Percentiles rank a stretch among this genome's conserved stretches.
phyloP scores from a whole-genome alignment of 768 basidiomycete genomes.

The Tulasnella sp. region DNA sequence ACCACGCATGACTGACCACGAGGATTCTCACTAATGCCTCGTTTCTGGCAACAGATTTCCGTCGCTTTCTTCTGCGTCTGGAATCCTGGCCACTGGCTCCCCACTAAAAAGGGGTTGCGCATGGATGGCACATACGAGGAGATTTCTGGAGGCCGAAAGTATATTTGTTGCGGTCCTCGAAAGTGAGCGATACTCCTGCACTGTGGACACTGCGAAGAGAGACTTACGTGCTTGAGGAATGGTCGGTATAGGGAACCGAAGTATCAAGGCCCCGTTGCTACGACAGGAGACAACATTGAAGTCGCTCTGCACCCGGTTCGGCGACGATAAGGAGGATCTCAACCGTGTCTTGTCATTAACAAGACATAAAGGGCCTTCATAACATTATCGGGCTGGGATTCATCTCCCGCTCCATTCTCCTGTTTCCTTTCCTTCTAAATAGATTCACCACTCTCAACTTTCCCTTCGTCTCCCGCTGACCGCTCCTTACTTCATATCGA shows the following conservation, averaged over 20 bases:
- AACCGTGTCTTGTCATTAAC: background rate
- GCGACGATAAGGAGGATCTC: background rate
- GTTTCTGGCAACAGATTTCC: constrained; percentile 7
- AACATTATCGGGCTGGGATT: background rate
- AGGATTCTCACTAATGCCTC: background rate
- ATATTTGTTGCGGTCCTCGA: background rate
- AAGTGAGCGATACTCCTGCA: background rate
- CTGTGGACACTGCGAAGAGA: background rate
- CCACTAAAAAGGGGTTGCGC: constrained; percentile 27
- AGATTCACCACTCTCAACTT: background rate
- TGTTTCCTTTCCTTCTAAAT: background rate
- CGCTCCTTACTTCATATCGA: background rate
- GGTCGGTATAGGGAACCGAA: background rate
- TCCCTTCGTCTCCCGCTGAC: background rate
- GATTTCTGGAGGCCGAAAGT: background rate
- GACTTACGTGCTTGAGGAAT: background rate
- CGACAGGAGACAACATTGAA: background rate
- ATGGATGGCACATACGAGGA: constrained; percentile 27
- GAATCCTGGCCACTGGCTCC: constrained; percentile 28
- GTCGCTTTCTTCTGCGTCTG: constrained; percentile 7
- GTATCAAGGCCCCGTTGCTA: background rate
- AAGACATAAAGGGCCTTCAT: background rate
- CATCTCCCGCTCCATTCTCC: background rate
- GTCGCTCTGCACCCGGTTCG: background rate
- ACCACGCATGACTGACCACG: background rate